A percentile compares a stretch with the other conserved stretches of the same genome.
Conservation (phyloP, 225 moss, liverwort and hornwort genomes). For the Polytrichum commune region DNA sequence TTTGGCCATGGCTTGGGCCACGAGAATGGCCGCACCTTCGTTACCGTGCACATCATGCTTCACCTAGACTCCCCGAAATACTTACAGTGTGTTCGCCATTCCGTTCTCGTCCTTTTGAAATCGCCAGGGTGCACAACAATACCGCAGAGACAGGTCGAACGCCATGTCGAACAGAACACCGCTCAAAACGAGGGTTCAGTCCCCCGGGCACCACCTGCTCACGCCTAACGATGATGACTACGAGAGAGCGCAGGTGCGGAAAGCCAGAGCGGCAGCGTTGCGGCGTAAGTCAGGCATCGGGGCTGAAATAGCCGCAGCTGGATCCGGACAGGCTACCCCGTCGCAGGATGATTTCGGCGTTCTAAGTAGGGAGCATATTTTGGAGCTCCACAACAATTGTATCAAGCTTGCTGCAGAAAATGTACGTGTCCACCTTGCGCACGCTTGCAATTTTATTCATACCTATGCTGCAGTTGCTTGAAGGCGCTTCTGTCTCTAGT, state of each 20-base stretch:
- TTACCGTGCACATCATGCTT: no score
- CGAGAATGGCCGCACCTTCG: no score
- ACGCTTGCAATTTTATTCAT: no score
- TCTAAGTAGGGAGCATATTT: slow-evolving; percentile 54
- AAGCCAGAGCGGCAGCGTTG: slow-evolving; percentile 50
- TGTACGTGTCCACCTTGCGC: slow-evolving; percentile 17
- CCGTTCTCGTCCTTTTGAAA: no score
- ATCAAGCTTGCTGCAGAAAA: slow-evolving; percentile 73
- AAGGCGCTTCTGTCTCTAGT: no score
- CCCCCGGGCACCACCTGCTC: slow-evolving; percentile 51
- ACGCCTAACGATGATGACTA: slow-evolving; percentile 66
- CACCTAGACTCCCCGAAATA: no score
- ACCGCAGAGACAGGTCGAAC: background rate
- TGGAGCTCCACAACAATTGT: slow-evolving; percentile 60
- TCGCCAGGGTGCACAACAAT: no score
- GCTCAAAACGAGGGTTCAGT: slow-evolving; percentile 50
- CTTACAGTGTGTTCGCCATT: no score
- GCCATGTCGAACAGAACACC: slow-evolving; percentile 40
- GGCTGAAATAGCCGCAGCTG: slow-evolving; percentile 8
- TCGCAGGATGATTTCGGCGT: slow-evolving; percentile 35
- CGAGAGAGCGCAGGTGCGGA: slow-evolving; percentile 61
- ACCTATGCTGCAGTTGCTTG: no score
- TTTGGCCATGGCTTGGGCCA: no score
- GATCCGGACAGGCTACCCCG: slow-evolving; percentile 4
- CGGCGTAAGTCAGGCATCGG: slow-evolving; percentile 59